Conservation (phyloP, 441 rosid species). For the Biscutella auriculata region DNA sequence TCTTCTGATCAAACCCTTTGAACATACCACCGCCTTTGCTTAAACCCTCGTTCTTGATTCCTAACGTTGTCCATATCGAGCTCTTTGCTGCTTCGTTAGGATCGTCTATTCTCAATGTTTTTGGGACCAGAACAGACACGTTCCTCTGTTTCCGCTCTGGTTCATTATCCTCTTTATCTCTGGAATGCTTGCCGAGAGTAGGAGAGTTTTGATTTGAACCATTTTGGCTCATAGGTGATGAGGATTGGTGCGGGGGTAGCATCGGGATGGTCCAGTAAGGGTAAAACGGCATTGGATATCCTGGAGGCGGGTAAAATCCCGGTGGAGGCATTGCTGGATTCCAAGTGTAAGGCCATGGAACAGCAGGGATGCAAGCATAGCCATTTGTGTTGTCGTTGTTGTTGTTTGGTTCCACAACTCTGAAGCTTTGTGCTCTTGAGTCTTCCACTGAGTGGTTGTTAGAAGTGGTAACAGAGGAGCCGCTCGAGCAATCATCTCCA, state of each 20-base stretch:
- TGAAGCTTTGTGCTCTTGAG: slow-evolving; percentile 23
- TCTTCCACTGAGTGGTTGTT: slow-evolving; percentile 31
- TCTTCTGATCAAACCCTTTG: slow-evolving; percentile 53
- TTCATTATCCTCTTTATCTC: slow-evolving; percentile 26
- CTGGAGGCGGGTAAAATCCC: slow-evolving; percentile 44
- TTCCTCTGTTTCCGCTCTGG: slow-evolving; percentile 21
- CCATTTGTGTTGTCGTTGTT: slow-evolving; percentile 39
- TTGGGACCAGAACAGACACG: slow-evolving; percentile 39
- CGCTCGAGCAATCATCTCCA: slow-evolving; percentile 58
- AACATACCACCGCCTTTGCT: slow-evolving; percentile 40
- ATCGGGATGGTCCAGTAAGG: slow-evolving; percentile 51
- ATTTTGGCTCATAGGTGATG: slow-evolving; percentile 29
- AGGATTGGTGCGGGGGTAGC: slow-evolving; percentile 37
- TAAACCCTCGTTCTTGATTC: slow-evolving; percentile 57
- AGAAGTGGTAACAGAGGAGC: slow-evolving; percentile 38
- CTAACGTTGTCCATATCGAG: slow-evolving; percentile 86
- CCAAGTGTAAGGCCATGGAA: slow-evolving; percentile 85
- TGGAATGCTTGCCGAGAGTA: slow-evolving; percentile 51
- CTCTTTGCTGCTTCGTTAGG: slow-evolving; percentile 86
- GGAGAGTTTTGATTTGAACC: slow-evolving; percentile 23
- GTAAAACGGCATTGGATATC: slow-evolving; percentile 48
- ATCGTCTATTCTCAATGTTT: slow-evolving; percentile 63
- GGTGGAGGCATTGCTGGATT: slow-evolving; percentile 45
- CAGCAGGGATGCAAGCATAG: slow-evolving; percentile 47
- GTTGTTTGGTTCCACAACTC: slow-evolving; percentile 13